Evolutionary conservation across 2,329 filamentous ascomycete species (phyloP), one percentile per base, ranked within the genome.

Genomic region (Colletotrichum horii): DNA sequence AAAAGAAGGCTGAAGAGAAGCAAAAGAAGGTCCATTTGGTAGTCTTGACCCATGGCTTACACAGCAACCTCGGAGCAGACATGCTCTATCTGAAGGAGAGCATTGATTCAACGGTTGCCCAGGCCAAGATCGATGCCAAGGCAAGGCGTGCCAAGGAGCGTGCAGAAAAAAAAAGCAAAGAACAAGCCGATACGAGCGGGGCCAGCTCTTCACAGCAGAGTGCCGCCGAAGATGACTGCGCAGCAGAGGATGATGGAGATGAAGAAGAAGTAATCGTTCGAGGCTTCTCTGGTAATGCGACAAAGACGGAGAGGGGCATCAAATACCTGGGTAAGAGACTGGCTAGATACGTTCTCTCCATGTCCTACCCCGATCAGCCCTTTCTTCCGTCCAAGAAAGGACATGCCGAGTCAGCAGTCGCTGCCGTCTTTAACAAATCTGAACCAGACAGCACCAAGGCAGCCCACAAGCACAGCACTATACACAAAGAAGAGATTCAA

Each of bases 41-140:
- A 28, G 89, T 99, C 38, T 86, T 99, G 66, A 98, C 97, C 0
- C 97, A 99, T 85, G 97, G 97, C 0, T 85, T 99, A 77, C 97
- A 99, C 84, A 98, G 96, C 84, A 99, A 99, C 83, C 89, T 98
- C 15, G 95, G 97, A 7, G 94, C 96, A 26, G 97, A 99, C 83
- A 98, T 99, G 97, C 88, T 99, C 24, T 99, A 95, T 82, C 86
- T 99, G 83, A 99, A 99, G 82, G 97, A 99, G 85, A 98, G 95
- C 84, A 98, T 99, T 77, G 97, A 99, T 85, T 92, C 93, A 32
- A 93, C 95, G 4, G 94, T 93, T 6, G 93, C 88, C 79, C 92
- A 96, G 82, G 94, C 95, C 32, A 93, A 93, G 79, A 86, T 92
- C 66, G 93, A 95, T 83, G 91, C 93, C 48, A 93, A 89, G 82